Percentiles rank a stretch among this genome's conserved stretches.
Evolutionary conservation across 2,329 filamentous ascomycete species (phyloP).

Genomic region (Didymella arachidicola): DNA sequence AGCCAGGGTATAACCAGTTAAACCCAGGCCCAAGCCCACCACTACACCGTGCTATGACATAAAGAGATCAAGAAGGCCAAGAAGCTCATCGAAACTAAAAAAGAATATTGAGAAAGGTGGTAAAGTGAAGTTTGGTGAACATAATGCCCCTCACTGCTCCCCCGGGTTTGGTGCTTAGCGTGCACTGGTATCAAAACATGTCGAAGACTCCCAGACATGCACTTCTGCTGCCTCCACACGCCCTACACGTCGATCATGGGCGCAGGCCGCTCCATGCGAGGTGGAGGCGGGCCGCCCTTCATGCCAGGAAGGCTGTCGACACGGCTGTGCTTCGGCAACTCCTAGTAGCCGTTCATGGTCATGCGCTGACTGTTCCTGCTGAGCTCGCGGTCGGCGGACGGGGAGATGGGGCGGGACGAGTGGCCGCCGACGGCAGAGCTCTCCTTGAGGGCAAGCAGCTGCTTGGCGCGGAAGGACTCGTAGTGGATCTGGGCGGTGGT

Average conservation of each 20-base stretch:
- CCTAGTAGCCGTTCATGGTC: slow-evolving; percentile 98
- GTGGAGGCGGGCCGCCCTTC: slow-evolving; percentile 31
- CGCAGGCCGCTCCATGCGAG: slow-evolving; percentile 34
- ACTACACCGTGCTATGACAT: slow-evolving; percentile 42
- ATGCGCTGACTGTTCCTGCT: slow-evolving; percentile 97
- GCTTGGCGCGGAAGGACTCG: slow-evolving; percentile 99
- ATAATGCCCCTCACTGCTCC: slow-evolving; percentile 28
- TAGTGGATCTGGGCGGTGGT: slow-evolving; percentile 99
- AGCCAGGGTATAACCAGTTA: slow-evolving; percentile 23
- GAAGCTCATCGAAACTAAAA: slow-evolving; percentile 46
- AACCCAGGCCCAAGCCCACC: slow-evolving; percentile 23
- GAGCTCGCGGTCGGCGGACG: slow-evolving; percentile 90
- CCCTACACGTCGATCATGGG: slow-evolving; percentile 38
- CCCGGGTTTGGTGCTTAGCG: slow-evolving; percentile 40
- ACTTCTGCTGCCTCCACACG: slow-evolving; percentile 5
- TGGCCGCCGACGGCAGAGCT: slow-evolving; percentile 83
- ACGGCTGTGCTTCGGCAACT: slow-evolving; percentile 43
- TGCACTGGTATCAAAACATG: slow-evolving; percentile 52
- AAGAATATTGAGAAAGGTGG: slow-evolving; percentile 44
- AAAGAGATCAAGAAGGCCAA: slow-evolving; percentile 40
- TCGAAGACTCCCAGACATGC: slow-evolving; percentile 29
- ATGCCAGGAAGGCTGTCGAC: slow-evolving; percentile 40
- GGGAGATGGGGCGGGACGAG: slow-evolving; percentile 92
- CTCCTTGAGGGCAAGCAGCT: slow-evolving; percentile 96
- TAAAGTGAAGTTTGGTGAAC: slow-evolving; percentile 40